A percentile compares a stretch with the other conserved stretches of the same genome.
phyloP scores from a whole-genome alignment of 2,329 filamentous ascomycete genomes.

The Chrysosporium keratinophilum region DNA sequence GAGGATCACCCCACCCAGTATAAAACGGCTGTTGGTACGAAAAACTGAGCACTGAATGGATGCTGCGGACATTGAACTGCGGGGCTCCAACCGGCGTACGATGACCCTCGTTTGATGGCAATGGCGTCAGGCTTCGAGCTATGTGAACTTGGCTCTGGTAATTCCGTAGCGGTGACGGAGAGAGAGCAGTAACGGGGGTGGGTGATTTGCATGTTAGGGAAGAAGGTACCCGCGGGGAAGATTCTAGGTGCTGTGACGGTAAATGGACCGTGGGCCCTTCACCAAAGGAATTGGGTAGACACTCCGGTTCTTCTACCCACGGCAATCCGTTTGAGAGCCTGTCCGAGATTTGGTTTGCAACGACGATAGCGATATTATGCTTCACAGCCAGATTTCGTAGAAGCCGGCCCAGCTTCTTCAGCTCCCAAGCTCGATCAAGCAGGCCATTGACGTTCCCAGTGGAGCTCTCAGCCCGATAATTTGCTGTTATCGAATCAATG shows the following conservation, averaged over 20 bases:
- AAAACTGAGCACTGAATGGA: slow-evolving; percentile 53
- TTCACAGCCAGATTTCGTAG: slow-evolving; percentile 65
- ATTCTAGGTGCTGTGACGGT: neutral
- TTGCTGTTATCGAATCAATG: slow-evolving; percentile 85
- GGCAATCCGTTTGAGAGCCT: slow-evolving; percentile 47
- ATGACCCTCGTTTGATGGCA: neutral
- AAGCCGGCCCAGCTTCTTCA: slow-evolving; percentile 62
- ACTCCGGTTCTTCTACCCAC: slow-evolving; percentile 13
- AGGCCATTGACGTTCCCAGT: slow-evolving; percentile 43
- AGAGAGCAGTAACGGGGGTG: neutral
- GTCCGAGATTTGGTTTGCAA: slow-evolving; percentile 92
- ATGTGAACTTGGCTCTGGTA: neutral
- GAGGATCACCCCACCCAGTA: slow-evolving; percentile 81
- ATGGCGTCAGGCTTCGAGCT: neutral
- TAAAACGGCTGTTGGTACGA: slow-evolving; percentile 92
- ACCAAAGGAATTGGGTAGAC: neutral
- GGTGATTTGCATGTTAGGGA: slow-evolving; percentile 6
- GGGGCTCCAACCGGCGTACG: neutral
- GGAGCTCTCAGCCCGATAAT: slow-evolving; percentile 74
- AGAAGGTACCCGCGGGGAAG: slow-evolving; percentile 8
- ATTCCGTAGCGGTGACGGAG: neutral
- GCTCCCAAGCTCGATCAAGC: slow-evolving; percentile 63
- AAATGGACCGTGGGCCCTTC: neutral
- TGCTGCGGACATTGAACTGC: slow-evolving; percentile 20
- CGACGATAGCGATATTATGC: slow-evolving; percentile 71